Percentiles rank a stretch among this genome's conserved stretches.
These are phyloP conservation scores for Ilyonectria mors-panacis DNA, from an alignment of 2,329 filamentous ascomycete species.

Conservation along the genomic window DNA sequence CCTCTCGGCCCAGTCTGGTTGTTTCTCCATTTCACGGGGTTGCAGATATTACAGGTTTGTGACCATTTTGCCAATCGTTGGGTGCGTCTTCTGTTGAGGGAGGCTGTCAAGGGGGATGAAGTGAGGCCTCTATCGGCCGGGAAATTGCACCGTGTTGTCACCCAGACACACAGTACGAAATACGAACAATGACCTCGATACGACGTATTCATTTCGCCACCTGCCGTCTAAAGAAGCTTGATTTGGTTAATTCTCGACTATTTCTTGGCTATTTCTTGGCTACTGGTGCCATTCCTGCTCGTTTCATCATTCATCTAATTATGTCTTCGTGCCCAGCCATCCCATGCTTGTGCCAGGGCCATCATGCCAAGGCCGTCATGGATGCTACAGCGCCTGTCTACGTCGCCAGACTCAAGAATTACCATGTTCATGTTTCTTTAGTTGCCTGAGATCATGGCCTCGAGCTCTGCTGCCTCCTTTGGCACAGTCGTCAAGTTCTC, in stretches of 20 bases:
- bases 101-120: slow-evolving; percentile 16
- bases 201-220: slow-evolving; percentile 5
- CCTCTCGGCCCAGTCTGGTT: slow-evolving; percentile 30
- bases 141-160: slow-evolving; percentile 27
- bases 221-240: not conserved
- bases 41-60: not conserved
- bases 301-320: not conserved
- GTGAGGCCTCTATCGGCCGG: slow-evolving; percentile 19
- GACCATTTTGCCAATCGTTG: not conserved
- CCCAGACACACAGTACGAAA: slow-evolving; percentile 4
- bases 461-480: slow-evolving; percentile 76
- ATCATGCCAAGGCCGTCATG: not conserved
- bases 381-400: not conserved
- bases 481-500: slow-evolving; percentile 81
- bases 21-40: not conserved
- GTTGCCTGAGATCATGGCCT: slow-evolving; percentile 55
- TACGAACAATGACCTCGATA: not conserved
- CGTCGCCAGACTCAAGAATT: not conserved
- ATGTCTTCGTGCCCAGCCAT: not conserved
- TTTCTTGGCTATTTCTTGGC: not conserved
- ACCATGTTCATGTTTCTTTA: slow-evolving; percentile 11
- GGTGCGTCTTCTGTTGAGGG: slow-evolving; percentile 17
- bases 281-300: not conserved
- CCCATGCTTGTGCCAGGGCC: not conserved
- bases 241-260: not conserved